phyloP scores from a whole-genome alignment of 78 protist species.

The Speleostelium caveatum region DNA sequence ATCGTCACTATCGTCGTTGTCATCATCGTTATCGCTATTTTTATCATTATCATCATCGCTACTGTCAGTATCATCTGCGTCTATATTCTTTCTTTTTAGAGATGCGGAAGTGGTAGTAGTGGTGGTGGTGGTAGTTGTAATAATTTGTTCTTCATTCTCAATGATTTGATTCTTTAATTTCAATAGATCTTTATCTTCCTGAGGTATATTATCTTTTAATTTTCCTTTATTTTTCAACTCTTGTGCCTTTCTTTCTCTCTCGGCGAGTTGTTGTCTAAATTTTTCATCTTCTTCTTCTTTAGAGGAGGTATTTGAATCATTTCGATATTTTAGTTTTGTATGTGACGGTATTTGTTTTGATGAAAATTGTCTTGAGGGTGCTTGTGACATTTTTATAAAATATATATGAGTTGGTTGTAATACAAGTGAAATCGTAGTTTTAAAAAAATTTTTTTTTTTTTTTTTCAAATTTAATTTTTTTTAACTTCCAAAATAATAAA shows the following conservation, averaged over 20 bases:
- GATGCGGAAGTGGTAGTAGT: not conserved
- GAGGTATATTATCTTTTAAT: not conserved
- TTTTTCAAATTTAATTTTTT: no score
- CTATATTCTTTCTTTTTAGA: slow-evolving; percentile 36
- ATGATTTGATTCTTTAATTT: slow-evolving; percentile 19
- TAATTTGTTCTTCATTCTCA: not conserved
- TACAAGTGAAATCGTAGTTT: no score
- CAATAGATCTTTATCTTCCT: slow-evolving; percentile 20
- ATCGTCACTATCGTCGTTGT: slow-evolving; percentile 31
- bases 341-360: no score
- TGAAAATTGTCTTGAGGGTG: no score
- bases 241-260: slow-evolving; percentile 21
- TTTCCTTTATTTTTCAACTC: not conserved
- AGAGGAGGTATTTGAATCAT: not conserved
- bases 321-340: slow-evolving; percentile 31
- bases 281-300: slow-evolving; percentile 4
- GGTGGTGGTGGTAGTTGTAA: slow-evolving; percentile 18
- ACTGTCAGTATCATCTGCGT: slow-evolving; percentile 73
- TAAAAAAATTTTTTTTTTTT: no score
- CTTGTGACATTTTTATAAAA: no score
- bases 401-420: no score
- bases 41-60: slow-evolving; percentile 22
- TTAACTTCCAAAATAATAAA: no score
- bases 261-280: not conserved
- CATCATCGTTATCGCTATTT: not conserved